Evolutionary conservation across 2,329 filamentous ascomycete genomes (phyloP).

Genomic region (Sclerotinia sclerotiorum): DNA sequence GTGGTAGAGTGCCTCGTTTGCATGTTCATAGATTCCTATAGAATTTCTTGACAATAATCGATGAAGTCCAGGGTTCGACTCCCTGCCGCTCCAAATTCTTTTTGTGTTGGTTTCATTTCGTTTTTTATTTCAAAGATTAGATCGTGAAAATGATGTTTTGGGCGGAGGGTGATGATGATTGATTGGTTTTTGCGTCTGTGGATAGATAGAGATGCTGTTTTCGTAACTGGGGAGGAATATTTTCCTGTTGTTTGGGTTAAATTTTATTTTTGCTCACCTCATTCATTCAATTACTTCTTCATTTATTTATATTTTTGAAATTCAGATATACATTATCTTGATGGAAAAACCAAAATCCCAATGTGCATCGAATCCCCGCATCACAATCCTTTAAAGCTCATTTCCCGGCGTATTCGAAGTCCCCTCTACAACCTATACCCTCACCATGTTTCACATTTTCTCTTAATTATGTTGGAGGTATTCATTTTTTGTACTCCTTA

Average conservation of each 20-base stretch:
- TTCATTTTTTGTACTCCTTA: neutral
- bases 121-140: neutral
- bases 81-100: neutral
- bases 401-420: neutral
- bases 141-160: no score
- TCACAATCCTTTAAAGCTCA: neutral
- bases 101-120: neutral
- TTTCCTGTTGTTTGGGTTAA: no score
- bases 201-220: no score
- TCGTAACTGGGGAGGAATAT: no score
- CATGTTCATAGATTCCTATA: neutral
- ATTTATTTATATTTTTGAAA: no score
- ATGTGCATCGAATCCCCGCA: neutral
- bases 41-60: neutral
- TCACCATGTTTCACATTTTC: neutral
- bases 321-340: no score
- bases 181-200: neutral
- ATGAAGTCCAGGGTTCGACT: conserved; percentile 15
- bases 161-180: no score
- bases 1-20: conserved; percentile 15
- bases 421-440: neutral
- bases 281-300: no score
- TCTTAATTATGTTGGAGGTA: neutral
- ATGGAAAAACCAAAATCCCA: no score
- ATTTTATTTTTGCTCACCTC: no score